Evolutionary conservation across 768 basidiomycete species (phyloP).

Genomic region (Mycena haematopus): DNA sequence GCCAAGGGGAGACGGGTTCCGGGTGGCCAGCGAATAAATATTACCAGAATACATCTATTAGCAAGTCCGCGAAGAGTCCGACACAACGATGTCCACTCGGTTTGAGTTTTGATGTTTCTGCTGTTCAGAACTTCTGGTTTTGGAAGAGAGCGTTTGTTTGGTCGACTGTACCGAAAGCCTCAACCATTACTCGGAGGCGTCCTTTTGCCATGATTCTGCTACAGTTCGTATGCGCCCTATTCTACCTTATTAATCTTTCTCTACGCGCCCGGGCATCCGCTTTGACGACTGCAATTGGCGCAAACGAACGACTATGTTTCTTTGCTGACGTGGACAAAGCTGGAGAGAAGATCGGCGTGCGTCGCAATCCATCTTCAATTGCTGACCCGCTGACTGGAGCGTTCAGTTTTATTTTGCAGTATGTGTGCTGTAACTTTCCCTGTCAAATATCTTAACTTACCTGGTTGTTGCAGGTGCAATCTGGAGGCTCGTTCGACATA

Average conservation of each 20-base stretch:
- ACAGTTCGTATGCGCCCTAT: slow-evolving; percentile 39
- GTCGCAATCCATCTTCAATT: slow-evolving; percentile 35
- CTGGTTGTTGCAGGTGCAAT: slow-evolving; percentile 73
- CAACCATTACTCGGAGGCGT: background rate
- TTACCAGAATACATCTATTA: background rate
- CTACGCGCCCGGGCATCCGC: slow-evolving; percentile 59
- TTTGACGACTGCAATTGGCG: slow-evolving; percentile 77
- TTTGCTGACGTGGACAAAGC: slow-evolving; percentile 96
- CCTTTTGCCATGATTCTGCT: slow-evolving; percentile 36
- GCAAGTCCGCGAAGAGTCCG: no score
- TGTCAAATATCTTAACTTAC: slow-evolving; percentile 4
- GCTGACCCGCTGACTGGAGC: slow-evolving; percentile 24
- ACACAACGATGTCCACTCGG: no score
- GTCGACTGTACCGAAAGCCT: background rate
- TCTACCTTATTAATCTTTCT: slow-evolving; percentile 45
- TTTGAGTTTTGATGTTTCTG: no score
- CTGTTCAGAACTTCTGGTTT: background rate
- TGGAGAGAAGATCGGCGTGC: slow-evolving; percentile 88
- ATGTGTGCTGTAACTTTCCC: slow-evolving; percentile 37
- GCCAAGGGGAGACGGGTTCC: background rate
- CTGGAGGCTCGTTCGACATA: slow-evolving; percentile 95
- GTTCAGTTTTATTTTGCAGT: slow-evolving; percentile 97
- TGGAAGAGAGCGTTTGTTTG: slow-evolving; percentile 16
- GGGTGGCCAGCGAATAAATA: no score
- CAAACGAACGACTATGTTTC: slow-evolving; percentile 89